phyloP scores from a whole-genome alignment of 108 stramenopile genomes.

The Nitzschia sp. region DNA sequence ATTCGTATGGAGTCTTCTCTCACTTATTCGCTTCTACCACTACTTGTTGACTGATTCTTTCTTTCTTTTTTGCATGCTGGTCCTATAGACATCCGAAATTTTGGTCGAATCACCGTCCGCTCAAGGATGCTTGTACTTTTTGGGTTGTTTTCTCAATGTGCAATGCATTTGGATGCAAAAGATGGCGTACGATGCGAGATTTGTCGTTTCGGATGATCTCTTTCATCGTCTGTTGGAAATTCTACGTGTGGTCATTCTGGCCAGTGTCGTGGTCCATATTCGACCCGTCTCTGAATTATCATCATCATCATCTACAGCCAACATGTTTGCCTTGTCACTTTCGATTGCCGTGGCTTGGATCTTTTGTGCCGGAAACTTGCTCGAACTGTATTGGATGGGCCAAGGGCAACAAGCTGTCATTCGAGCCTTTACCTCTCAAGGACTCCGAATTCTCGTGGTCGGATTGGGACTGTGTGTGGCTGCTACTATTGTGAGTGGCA shows the following conservation, averaged over 20 bases:
- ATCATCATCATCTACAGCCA: slow-evolving; percentile 18
- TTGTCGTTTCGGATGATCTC: slow-evolving; percentile 34
- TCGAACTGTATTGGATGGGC: slow-evolving; percentile 24
- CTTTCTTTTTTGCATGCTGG: not conserved
- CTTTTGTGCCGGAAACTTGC: slow-evolving; percentile 4
- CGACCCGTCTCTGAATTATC: slow-evolving; percentile 28
- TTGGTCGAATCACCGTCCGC: slow-evolving; percentile 15
- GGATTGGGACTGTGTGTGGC: not conserved
- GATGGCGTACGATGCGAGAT: slow-evolving; percentile 29
- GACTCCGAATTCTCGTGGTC: not conserved
- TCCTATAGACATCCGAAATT: slow-evolving; percentile 12
- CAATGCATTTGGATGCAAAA: slow-evolving; percentile 28
- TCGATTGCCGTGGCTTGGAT: slow-evolving; percentile 12
- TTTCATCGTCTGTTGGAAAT: slow-evolving; percentile 36
- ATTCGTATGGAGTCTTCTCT: too few relatives aligned
- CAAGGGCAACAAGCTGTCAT: slow-evolving; percentile 11
- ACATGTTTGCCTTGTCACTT: slow-evolving; percentile 39
- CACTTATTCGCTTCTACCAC: too few relatives aligned
- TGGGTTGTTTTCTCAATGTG: slow-evolving; percentile 28
- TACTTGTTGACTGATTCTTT: not conserved
- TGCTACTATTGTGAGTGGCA: slow-evolving; percentile 27
- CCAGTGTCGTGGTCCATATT: slow-evolving; percentile 32
- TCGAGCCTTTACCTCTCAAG: not conserved
- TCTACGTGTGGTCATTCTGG: slow-evolving; percentile 15
- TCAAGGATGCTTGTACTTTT: slow-evolving; percentile 47